Evolutionary conservation across 177 flowering plant genomes (phyloP).

Genomic region (Vitis hybrid): DNA sequence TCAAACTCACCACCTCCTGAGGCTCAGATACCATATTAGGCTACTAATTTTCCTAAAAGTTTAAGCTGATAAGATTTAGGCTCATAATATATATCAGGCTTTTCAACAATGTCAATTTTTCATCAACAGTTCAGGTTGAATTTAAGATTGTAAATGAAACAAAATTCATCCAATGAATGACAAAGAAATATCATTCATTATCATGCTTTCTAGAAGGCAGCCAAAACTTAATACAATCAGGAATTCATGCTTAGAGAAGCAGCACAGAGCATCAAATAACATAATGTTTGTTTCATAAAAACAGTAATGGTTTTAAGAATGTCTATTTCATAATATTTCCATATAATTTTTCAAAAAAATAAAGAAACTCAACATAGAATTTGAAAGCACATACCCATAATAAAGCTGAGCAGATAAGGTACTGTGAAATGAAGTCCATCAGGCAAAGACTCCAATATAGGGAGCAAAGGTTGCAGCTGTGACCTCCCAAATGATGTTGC

Average conservation of each 20-base stretch:
- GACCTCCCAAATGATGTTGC: conserved; percentile 88
- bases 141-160: background rate
- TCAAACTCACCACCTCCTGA: no score
- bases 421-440: conserved; percentile 59
- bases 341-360: background rate
- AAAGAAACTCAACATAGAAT: background rate
- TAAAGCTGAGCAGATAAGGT: conserved; percentile 75
- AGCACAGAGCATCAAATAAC: no score
- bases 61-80: no score
- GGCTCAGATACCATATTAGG: no score
- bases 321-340: background rate
- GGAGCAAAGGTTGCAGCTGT: conserved; percentile 72
- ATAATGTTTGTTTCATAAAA: no score
- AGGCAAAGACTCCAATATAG: conserved; percentile 68
- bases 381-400: conserved; percentile 56
- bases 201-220: background rate
- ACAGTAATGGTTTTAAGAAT: background rate
- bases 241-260: background rate
- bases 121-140: background rate
- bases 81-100: no score
- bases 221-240: background rate
- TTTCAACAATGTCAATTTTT: background rate
- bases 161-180: background rate
- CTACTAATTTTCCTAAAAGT: no score
- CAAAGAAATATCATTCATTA: background rate